These are phyloP conservation scores for Austroboletus novae-zelandiae DNA, from an alignment of 1,284 basidiomycete genomes.

Conservation along the genomic window DNA sequence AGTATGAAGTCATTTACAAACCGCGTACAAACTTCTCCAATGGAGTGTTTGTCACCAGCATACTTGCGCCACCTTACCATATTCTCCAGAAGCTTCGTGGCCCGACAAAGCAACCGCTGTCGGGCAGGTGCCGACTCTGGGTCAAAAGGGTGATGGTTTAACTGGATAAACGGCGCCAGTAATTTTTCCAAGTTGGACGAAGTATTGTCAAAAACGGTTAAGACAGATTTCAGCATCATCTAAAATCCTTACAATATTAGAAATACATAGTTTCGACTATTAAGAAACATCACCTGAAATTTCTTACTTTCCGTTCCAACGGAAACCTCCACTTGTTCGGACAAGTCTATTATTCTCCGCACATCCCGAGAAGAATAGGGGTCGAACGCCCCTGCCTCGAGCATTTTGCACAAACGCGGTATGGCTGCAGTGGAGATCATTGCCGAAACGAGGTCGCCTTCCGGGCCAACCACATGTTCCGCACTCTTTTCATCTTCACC, in stretches of 20 bases:
- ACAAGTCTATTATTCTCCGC: constrained; percentile 65
- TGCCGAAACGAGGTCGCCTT: constrained; percentile 85
- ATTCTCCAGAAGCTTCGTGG: constrained; percentile 73
- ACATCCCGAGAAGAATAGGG: constrained; percentile 75
- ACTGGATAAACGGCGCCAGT: constrained; percentile 41
- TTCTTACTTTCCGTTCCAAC: constrained; percentile 66
- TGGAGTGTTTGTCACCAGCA: constrained; percentile 59
- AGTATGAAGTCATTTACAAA: constrained; percentile 64
- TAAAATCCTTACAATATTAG: constrained; percentile 33
- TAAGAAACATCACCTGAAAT: constrained; percentile 56
- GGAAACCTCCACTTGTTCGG: constrained; percentile 79
- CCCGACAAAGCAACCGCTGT: constrained; percentile 64
- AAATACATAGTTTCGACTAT: not conserved
- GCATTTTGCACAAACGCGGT: constrained; percentile 68
- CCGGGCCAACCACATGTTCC: constrained; percentile 66
- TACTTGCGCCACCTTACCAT: constrained; percentile 76
- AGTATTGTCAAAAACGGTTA: constrained; percentile 56
- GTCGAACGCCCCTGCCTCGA: constrained; percentile 77
- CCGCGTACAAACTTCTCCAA: constrained; percentile 54
- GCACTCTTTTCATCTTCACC: constrained; percentile 44
- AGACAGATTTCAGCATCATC: constrained; percentile 66
- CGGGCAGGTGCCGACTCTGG: constrained; percentile 75
- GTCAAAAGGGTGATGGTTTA: constrained; percentile 60
- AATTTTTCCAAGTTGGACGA: constrained; percentile 47
- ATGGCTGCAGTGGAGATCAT: constrained; percentile 85